Base-by-base conservation (phyloP, 1,139 yeast species). In the Blastobotrys persicus region DNA sequence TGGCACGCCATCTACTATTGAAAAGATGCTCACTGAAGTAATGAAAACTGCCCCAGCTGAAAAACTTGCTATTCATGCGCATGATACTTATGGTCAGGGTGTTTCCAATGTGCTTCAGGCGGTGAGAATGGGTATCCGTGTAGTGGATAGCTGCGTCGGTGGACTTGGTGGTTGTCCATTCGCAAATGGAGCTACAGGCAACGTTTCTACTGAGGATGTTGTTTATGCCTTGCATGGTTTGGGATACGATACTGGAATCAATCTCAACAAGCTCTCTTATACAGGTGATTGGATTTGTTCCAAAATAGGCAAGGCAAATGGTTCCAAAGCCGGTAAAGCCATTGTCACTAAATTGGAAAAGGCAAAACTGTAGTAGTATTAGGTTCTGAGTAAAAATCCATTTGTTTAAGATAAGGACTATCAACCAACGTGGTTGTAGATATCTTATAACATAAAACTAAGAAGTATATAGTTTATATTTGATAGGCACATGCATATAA, bases 81-180 rank as follows among this genome's bases (percentile, higher is more conserved):
- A 67, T 48, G 70, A 67, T 48, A 67, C 71, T 1, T 66, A 66
- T 40, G 71, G 71, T 16, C 70, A 66, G 50, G 71, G 69, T 7
- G 69, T 67, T 2, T 67, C 70, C 34, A 67, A 67, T 48, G 68
- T 64, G 11, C 44, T 66, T 35, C 53, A 57, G 46, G 69, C 71
- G 0, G 63, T 67, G 13, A 64, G 62, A 13, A 57, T 64, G 64
- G 71, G 71, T 2, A 49, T 67, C 26, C 52, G 69, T 18, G 60
- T 59, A 4, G 66, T 67, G 7, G 71, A 67, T 50, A 51, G 65
- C 31, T 61, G 66, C 19, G 68, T 66, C 0, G 69, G 61, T 12
- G 71, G 71, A 1, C 64, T 67, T 1, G 71, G 71, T 17, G 71
- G 71, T n/a, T 67, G 71, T 47, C 71, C 71, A 2, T 67, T 64